phyloP scores from a whole-genome alignment of 139 green algal species.

The Picocystis salinarum region DNA sequence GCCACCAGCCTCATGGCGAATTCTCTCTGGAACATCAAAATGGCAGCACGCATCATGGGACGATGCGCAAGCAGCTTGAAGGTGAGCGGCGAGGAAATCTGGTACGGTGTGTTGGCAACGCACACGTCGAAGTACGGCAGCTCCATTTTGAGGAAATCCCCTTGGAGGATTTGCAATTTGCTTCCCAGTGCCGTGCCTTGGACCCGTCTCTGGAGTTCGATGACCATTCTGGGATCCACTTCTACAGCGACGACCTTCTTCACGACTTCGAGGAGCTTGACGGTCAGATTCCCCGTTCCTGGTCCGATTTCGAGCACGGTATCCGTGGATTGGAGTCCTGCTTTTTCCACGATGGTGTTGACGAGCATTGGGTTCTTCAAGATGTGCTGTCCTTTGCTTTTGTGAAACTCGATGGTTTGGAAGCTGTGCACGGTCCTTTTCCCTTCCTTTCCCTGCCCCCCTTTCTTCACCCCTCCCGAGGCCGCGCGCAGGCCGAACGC shows the following conservation, averaged over 20 bases:
- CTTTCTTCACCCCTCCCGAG: neutral
- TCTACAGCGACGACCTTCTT: slow-evolving; percentile 94
- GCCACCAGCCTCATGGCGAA: slow-evolving; percentile 97
- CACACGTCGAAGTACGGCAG: slow-evolving; percentile 99
- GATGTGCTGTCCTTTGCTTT: slow-evolving; percentile 97
- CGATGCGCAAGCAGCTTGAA: slow-evolving; percentile 94
- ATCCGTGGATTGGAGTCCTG: slow-evolving; percentile 88
- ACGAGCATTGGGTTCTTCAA: slow-evolving; percentile 92
- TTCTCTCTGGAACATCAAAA: slow-evolving; percentile 99
- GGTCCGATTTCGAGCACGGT: slow-evolving; percentile 95
- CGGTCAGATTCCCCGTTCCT: slow-evolving; percentile 91
- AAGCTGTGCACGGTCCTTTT: no score
- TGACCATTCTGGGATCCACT: slow-evolving; percentile 87
- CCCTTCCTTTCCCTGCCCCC: no score
- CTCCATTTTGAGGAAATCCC: slow-evolving; percentile 69
- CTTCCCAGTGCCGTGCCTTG: slow-evolving; percentile 59
- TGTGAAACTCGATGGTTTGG: slow-evolving; percentile 91
- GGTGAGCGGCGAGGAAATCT: slow-evolving; percentile 94
- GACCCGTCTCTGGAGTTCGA: slow-evolving; percentile 84
- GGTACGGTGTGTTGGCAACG: slow-evolving; percentile 98
- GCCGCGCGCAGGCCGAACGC: neutral
- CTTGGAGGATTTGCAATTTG: slow-evolving; percentile 71
- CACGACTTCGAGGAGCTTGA: slow-evolving; percentile 81
- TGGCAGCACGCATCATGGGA: slow-evolving; percentile 61
- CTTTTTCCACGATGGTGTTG: slow-evolving; percentile 88